Evolutionary conservation across 495 filamentous ascomycete genomes (phyloP), one percentile per base, ranked within the genome.

Genomic region (Tuber microsphaerosporum): DNA sequence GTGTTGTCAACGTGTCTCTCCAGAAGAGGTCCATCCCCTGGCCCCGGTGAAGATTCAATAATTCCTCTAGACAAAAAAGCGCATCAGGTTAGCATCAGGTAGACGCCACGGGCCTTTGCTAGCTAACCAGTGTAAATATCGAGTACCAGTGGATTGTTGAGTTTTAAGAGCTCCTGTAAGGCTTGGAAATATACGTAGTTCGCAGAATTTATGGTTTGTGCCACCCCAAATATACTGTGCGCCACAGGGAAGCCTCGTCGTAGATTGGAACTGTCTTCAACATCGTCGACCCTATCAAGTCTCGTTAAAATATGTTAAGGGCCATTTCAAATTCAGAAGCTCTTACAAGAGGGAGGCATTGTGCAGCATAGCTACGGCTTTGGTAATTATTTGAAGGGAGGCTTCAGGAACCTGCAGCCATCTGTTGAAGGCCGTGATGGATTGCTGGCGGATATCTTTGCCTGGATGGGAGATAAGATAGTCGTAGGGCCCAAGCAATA

Each of bases 11-110:
- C 9, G 92, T 93, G 85, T 98, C 95, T 19, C 95, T 88, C 95
- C 95, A 99, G 86, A 92, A 97, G 72, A 99, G 88, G 81, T 99
- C 95, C 92, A 98, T 96, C 56, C 95, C 95, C 82, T 99, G 95
- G 17, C 95, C 95, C 45, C 94, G 89, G 85, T 99, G 96, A 34
- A 99, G 89, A 84, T 99, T 97, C 51, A 97, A 84, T 39, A 98
- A 86, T 84, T 99, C 95, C 73, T 97, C 91, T 76, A 69, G 31
- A 37, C 20, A 31, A 69, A 39, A n/a, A 39, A 70, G 37, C 10
- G 44, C 43, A 43, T 42, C 19, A 17, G 20, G 20, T 74, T 51
- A 74, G 34, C 26, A 45, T 48, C 26, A 20, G 10, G 48, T 19
- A 17, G 19, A 48, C 34, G 17, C 46, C 71, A 34, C 37, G 19